Conservation (phyloP, 768 basidiomycete species). For the Hortiboletus campestris region DNA sequence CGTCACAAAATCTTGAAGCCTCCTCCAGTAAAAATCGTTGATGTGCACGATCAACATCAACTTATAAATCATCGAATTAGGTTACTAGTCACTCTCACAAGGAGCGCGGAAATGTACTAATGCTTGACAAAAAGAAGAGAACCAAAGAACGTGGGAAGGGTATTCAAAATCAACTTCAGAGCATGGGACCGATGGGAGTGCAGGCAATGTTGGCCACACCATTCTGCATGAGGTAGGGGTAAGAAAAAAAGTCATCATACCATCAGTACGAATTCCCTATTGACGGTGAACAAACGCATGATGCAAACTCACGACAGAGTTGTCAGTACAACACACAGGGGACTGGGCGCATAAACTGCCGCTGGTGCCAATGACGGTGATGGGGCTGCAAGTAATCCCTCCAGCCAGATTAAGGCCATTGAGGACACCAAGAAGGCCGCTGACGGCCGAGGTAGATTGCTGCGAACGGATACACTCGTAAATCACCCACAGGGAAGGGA, state of each 20-base stretch:
- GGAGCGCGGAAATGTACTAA: no score
- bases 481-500: neutral
- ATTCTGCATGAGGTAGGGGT: neutral
- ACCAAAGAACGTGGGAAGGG: neutral
- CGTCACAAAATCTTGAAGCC: no score
- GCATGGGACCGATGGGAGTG: neutral
- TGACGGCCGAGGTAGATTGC: neutral
- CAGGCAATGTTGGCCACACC: neutral
- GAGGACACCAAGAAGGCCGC: neutral
- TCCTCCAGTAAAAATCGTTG: no score
- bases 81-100: no score
- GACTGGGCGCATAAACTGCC: neutral
- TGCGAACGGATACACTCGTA: neutral
- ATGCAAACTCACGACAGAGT: neutral
- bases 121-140: no score
- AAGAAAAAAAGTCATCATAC: neutral
- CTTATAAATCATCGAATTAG: no score
- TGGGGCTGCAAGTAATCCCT: neutral
- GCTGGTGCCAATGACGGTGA: neutral
- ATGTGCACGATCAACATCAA: no score
- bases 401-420: accelerated
- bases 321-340: neutral
- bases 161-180: neutral
- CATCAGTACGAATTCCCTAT: neutral
- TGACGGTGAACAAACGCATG: neutral